Conservation (phyloP, 1,284 basidiomycete species). For the Irpex sp. region DNA sequence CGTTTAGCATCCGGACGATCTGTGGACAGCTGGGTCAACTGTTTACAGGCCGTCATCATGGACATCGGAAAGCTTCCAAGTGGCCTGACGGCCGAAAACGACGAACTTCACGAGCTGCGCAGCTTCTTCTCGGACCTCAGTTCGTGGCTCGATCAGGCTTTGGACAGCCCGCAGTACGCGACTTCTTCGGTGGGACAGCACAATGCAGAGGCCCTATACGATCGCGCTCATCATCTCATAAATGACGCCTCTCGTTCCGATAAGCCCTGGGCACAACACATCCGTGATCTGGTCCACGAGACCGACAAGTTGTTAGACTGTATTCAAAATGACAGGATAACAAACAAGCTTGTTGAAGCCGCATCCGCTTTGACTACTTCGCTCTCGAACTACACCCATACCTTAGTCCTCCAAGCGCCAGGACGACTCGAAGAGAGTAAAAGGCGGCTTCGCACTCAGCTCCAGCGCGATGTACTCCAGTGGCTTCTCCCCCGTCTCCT, state of each 20-base stretch:
- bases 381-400: conserved; percentile 16
- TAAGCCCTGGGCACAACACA: conserved; percentile 21
- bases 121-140: conserved; percentile 29
- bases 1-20: conserved; percentile 35
- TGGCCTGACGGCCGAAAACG: conserved; percentile 10
- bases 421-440: conserved; percentile 8
- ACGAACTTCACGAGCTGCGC: conserved; percentile 12
- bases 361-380: conserved; percentile 26
- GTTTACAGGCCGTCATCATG: conserved; percentile 20
- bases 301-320: conserved; percentile 27
- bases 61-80: conserved; percentile 23
- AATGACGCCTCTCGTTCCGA: conserved; percentile 17
- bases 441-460: conserved; percentile 17
- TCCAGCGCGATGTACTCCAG: conserved; percentile 29
- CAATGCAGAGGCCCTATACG: conserved; percentile 32
- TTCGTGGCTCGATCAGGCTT: conserved; percentile 31
- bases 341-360: conserved; percentile 28
- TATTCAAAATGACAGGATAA: conserved; percentile 32
- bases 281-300: conserved; percentile 27
- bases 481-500: conserved; percentile 39
- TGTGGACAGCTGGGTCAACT: conserved; percentile 29
- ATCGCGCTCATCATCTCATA: conserved; percentile 28
- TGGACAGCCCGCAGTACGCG: conserved; percentile 30
- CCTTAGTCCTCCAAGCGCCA: conserved; percentile 13
- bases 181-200: conserved; percentile 28